A percentile compares a stretch with the other conserved stretches of the same genome.
These are phyloP conservation scores for Seiridium cupressi DNA, from an alignment of 2,329 filamentous ascomycete genomes.

Conservation along the genomic window DNA sequence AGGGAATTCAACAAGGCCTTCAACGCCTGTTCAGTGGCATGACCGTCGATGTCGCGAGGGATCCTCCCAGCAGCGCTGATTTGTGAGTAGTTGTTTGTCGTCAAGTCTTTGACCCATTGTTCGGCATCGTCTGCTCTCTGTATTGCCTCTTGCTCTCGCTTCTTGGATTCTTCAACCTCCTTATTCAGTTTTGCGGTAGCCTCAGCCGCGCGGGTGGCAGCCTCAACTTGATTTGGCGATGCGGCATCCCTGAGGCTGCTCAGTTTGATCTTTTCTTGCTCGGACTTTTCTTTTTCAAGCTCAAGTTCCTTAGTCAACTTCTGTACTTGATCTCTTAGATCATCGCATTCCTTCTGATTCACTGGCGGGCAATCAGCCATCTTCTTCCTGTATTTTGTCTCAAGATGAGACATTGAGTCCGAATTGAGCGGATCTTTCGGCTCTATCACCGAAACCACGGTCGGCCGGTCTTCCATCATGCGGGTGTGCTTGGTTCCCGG, in stretches of 20 bases:
- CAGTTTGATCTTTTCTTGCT: not conserved
- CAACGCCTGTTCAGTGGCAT: not conserved
- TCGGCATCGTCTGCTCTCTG: not conserved
- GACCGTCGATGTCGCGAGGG: slow-evolving; percentile 4
- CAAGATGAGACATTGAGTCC: not conserved
- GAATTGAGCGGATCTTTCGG: slow-evolving; percentile 8
- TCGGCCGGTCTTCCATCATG: slow-evolving; percentile 44
- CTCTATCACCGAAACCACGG: slow-evolving; percentile 25
- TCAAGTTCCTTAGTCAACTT: slow-evolving; percentile 11
- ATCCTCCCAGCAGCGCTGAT: not conserved
- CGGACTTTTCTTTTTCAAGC: slow-evolving; percentile 1
- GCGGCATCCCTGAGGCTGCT: not conserved
- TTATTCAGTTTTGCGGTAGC: not conserved
- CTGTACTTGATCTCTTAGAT: slow-evolving; percentile 7
- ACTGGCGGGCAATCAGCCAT: slow-evolving; percentile 21
- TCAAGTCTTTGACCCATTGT: not conserved
- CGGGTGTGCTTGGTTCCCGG: slow-evolving; percentile 41
- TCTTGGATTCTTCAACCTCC: not conserved
- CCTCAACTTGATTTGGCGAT: not conserved
- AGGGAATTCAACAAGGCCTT: slow-evolving; percentile 4
- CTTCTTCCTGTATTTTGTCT: slow-evolving; percentile 8
- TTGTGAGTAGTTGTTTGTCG: not conserved
- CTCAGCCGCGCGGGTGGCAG: not conserved
- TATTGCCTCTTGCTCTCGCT: not conserved
- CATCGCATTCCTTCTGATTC: slow-evolving; percentile 10